These are phyloP conservation scores for Talaromyces sp. DNA, from an alignment of 2,329 filamentous ascomycete species.

Conservation along the genomic window DNA sequence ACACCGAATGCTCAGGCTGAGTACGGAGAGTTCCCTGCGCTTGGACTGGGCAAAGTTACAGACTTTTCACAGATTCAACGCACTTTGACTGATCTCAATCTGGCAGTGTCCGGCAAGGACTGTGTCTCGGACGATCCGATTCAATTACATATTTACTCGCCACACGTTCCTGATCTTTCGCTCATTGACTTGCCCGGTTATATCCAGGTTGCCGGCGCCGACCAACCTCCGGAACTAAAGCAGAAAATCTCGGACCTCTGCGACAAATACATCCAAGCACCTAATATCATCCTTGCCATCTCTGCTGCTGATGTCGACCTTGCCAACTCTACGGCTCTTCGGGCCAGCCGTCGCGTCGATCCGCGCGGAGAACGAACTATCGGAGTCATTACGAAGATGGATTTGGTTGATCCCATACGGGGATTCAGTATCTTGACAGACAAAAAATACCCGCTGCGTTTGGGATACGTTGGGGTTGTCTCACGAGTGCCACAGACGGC, in stretches of 20 bases:
- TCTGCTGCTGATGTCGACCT: conserved; percentile 96
- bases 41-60: conserved; percentile 81
- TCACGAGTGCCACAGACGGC: conserved; percentile 65
- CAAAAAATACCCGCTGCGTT: conserved; percentile 86
- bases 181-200: conserved; percentile 96
- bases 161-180: conserved; percentile 89
- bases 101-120: conserved; percentile 82
- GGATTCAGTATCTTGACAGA: conserved; percentile 77
- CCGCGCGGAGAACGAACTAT: conserved; percentile 94
- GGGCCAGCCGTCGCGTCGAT: conserved; percentile 86
- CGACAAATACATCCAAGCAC: conserved; percentile 95
- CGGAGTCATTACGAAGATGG: conserved; percentile 99
- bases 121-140: conserved; percentile 97
- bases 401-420: conserved; percentile 78
- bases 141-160: conserved; percentile 90
- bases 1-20: conserved; percentile 81
- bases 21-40: conserved; percentile 92
- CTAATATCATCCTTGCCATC: conserved; percentile 94
- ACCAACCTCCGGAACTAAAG: conserved; percentile 87
- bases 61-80: conserved; percentile 81
- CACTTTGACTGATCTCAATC: conserved; percentile 88
- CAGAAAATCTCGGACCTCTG: conserved; percentile 94
- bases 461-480: conserved; percentile 95
- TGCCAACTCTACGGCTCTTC: conserved; percentile 88
- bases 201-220: conserved; percentile 88